Conservation (phyloP, 495 filamentous ascomycete genomes). For the Lasiosphaeria hispida region DNA sequence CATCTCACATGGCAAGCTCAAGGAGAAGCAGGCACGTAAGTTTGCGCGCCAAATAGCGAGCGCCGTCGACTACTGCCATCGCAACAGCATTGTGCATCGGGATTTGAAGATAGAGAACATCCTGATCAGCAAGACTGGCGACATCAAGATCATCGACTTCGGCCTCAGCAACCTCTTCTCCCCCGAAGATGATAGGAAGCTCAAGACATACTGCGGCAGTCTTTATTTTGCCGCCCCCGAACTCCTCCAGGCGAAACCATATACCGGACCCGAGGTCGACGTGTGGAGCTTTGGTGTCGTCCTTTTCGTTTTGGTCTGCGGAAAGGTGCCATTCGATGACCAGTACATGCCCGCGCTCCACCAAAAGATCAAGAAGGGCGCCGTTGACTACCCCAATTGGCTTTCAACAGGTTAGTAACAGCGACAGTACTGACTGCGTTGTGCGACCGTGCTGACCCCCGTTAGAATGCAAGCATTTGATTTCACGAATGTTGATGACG, state of each 20-base stretch:
- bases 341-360: constrained; percentile 99
- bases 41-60: constrained; percentile 97
- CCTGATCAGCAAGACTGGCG: constrained; percentile 96
- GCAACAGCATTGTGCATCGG: constrained; percentile 97
- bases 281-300: constrained; percentile 99
- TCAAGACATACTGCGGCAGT: constrained; percentile 98
- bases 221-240: constrained; percentile 98
- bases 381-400: constrained; percentile 94
- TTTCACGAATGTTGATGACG: constrained; percentile 94
- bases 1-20: constrained; percentile 94
- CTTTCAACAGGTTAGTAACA: constrained; percentile 72
- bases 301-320: constrained; percentile 96
- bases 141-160: constrained; percentile 99
- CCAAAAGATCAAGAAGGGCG: constrained; percentile 97
- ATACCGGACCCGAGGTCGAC: constrained; percentile 95
- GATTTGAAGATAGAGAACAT: constrained; percentile 99
- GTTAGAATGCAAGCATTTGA: constrained; percentile 87
- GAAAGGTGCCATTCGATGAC: constrained; percentile 98
- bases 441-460: constrained; percentile 28
- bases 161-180: constrained; percentile 96
- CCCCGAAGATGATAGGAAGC: constrained; percentile 63
- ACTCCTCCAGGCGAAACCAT: constrained; percentile 87
- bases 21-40: constrained; percentile 98
- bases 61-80: constrained; percentile 97
- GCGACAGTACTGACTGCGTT: too few relatives aligned